Conservation (phyloP, 2,329 filamentous ascomycete genomes). For the Colletotrichum truncatum region DNA sequence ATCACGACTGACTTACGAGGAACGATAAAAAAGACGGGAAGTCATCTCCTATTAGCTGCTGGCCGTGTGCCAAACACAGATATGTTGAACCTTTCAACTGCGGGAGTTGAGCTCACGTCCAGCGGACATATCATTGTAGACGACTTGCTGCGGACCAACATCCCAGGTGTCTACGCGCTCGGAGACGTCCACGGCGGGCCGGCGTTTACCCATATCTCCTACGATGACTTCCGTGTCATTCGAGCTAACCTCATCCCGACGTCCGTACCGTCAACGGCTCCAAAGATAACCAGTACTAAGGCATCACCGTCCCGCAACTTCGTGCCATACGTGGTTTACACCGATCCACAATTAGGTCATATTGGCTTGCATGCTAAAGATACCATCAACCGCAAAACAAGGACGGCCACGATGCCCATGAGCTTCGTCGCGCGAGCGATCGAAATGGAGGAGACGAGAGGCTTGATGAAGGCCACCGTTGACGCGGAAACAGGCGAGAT, state of each 20-base stretch:
- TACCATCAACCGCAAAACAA: conserved; percentile 43
- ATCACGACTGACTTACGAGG: conserved; percentile 27
- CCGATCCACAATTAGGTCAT: conserved; percentile 62
- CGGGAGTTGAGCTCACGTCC: conserved; percentile 49
- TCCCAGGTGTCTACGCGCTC: conserved; percentile 53
- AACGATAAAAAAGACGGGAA: conserved; percentile 42
- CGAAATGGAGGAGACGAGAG: conserved; percentile 60
- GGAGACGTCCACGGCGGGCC: conserved; percentile 62
- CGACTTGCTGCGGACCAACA: conserved; percentile 53
- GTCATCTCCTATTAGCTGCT: conserved; percentile 59
- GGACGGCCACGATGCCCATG: conserved; percentile 61
- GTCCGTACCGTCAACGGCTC: conserved; percentile 34
- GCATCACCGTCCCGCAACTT: conserved; percentile 42
- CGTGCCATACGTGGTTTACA: conserved; percentile 61
- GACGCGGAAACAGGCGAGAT: conserved; percentile 58
- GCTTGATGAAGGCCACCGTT: conserved; percentile 61
- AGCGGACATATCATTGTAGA: conserved; percentile 55
- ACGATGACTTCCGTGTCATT: conserved; percentile 64
- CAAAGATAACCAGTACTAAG: conserved; percentile 33
- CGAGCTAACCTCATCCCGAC: conserved; percentile 51
- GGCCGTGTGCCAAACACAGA: conserved; percentile 61
- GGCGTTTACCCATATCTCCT: conserved; percentile 65
- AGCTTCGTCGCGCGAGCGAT: conserved; percentile 57
- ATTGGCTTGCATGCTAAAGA: conserved; percentile 57
- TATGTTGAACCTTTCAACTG: conserved; percentile 48